phyloP scores from a whole-genome alignment of 2,329 filamentous ascomycete genomes.

The Orbilia brochopaga region DNA sequence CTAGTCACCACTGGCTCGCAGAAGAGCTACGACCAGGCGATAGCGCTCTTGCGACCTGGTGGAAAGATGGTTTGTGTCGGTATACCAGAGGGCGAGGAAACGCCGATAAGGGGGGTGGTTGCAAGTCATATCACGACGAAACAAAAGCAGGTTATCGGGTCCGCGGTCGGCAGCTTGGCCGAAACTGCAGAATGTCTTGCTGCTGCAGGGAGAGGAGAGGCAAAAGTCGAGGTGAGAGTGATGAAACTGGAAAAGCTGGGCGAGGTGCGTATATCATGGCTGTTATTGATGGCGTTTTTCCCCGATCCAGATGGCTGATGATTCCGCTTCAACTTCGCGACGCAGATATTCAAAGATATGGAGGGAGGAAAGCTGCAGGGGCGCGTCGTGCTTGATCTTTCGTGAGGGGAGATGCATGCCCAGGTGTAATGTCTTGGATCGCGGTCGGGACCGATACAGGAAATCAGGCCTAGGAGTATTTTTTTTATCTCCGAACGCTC shows the following conservation, averaged over 20 bases:
- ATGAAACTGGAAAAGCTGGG: constrained; percentile 35
- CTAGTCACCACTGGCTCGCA: constrained; percentile 30
- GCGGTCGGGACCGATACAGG: background rate
- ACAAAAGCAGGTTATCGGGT: constrained; percentile 34
- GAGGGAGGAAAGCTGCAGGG: constrained; percentile 29
- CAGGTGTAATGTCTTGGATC: constrained; percentile 2
- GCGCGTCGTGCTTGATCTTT: constrained; percentile 35
- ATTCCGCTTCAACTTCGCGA: background rate
- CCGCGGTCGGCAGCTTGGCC: constrained; percentile 28
- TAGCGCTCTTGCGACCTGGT: constrained; percentile 16
- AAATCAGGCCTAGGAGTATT: background rate
- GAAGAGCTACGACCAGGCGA: constrained; percentile 37
- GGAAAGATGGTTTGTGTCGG: constrained; percentile 43
- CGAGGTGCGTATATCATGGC: constrained; percentile 11
- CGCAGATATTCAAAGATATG: constrained; percentile 38
- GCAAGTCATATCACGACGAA: constrained; percentile 31
- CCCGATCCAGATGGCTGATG: background rate
- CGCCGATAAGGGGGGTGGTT: constrained; percentile 24
- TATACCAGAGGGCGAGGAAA: constrained; percentile 41
- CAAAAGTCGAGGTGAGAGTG: constrained; percentile 29
- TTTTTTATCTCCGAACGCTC: constrained; percentile 3
- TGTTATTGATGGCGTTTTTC: background rate
- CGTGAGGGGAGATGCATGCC: background rate
- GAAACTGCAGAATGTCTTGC: constrained; percentile 32
- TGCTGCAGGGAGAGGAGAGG: constrained; percentile 33